phyloP scores from a whole-genome alignment of 768 basidiomycete genomes.

The Phaeotremella skinneri region DNA sequence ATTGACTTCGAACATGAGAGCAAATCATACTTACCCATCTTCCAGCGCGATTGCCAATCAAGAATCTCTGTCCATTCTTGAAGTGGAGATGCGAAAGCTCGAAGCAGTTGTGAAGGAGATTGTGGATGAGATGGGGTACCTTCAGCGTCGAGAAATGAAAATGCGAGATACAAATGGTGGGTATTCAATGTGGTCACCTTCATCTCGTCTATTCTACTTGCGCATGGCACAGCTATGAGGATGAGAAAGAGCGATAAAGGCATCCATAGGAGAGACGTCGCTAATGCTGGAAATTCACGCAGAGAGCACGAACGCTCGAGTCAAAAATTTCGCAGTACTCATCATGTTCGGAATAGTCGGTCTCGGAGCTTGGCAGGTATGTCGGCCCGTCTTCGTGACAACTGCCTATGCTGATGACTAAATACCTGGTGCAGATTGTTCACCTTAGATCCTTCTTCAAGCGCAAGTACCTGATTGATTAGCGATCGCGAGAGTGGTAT shows the following conservation, averaged over 20 bases:
- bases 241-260: too few relatives aligned
- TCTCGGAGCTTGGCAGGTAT: conserved; percentile 81
- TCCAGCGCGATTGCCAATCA: conserved; percentile 94
- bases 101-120: conserved; percentile 94
- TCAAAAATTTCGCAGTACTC: conserved; percentile 90
- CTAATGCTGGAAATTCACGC: too few relatives aligned
- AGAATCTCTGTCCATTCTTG: conserved; percentile 88
- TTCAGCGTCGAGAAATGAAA: conserved; percentile 81
- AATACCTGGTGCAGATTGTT: conserved; percentile 66
- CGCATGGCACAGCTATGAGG: too few relatives aligned
- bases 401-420: background rate
- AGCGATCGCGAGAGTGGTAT: conserved; percentile 1
- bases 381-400: conserved; percentile 8
- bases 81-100: conserved; percentile 97
- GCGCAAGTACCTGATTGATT: conserved; percentile 59
- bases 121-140: conserved; percentile 85
- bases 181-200: conserved; percentile 44
- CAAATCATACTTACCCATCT: conserved; percentile 2
- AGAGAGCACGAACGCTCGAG: conserved; percentile 90
- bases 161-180: conserved; percentile 86
- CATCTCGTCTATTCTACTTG: background rate
- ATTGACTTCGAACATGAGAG: background rate
- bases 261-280: too few relatives aligned
- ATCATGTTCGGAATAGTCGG: conserved; percentile 72
- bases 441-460: conserved; percentile 95